Evolutionary conservation across 2,329 filamentous ascomycete species (phyloP).

Genomic region (Teratosphaeria zuluensis): DNA sequence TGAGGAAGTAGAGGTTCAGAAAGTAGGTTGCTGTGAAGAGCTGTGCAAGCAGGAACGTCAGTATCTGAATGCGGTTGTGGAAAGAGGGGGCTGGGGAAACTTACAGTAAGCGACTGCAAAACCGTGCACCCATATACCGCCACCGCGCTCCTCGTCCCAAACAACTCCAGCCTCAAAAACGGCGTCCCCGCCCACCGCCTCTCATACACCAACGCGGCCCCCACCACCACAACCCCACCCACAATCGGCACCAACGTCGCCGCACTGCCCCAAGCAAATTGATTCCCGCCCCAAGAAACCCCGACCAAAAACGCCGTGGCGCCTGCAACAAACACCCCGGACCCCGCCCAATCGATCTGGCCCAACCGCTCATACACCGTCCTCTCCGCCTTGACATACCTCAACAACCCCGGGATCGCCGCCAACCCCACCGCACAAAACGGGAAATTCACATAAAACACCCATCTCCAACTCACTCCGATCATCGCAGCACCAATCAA

Average conservation of each 20-base stretch:
- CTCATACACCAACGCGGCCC: conserved; percentile 14
- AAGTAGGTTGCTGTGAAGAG: conserved; percentile 30
- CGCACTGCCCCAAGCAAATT: conserved; percentile 27
- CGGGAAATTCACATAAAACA: conserved; percentile 32
- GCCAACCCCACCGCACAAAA: conserved; percentile 25
- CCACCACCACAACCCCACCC: conserved; percentile 23
- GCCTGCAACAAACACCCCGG: conserved; percentile 13
- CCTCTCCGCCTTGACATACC: conserved; percentile 33
- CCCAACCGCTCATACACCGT: conserved; percentile 11
- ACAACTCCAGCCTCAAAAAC: conserved; percentile 25
- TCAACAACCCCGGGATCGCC: conserved; percentile 37
- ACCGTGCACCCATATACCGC: conserved; percentile 22
- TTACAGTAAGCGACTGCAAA: conserved; percentile 21
- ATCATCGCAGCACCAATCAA: conserved; percentile 23
- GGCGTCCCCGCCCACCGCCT: conserved; percentile 13
- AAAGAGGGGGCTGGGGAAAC: neutral
- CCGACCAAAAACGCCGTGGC: conserved; percentile 21
- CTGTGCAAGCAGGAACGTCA: neutral
- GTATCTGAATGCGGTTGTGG: no score
- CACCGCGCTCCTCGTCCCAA: conserved; percentile 20
- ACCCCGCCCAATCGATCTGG: conserved; percentile 18
- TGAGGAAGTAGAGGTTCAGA: conserved; percentile 33
- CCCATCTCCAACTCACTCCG: conserved; percentile 23
- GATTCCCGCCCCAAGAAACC: conserved; percentile 27
- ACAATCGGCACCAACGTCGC: conserved; percentile 28